Evolutionary conservation across 2,329 filamentous ascomycete genomes (phyloP).

Genomic region (Microdochium paspali): DNA sequence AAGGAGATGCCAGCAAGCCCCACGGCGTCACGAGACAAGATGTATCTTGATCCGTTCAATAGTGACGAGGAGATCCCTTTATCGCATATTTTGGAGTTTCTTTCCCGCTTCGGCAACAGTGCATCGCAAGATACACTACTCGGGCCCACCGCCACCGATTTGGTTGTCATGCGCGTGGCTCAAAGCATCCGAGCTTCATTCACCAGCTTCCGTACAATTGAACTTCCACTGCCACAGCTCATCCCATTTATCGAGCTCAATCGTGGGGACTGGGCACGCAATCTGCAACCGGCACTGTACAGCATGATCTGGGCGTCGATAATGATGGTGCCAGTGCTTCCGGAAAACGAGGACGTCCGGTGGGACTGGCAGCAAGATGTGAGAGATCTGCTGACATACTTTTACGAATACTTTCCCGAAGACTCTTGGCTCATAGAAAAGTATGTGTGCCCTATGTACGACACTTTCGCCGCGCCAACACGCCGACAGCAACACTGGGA

Average conservation of each 20-base stretch:
- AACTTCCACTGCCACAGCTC: slow-evolving; percentile 25
- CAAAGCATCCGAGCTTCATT: slow-evolving; percentile 73
- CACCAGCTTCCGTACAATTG: slow-evolving; percentile 33
- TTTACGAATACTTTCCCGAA: slow-evolving; percentile 57
- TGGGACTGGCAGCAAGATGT: slow-evolving; percentile 52
- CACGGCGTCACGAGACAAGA: slow-evolving; percentile 36
- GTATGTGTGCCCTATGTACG: slow-evolving; percentile 56
- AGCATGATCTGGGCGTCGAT: slow-evolving; percentile 64
- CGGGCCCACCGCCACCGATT: slow-evolving; percentile 50
- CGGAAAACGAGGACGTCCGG: slow-evolving; percentile 25
- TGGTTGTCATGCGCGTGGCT: slow-evolving; percentile 66
- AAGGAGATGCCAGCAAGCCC: slow-evolving; percentile 24
- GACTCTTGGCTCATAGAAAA: slow-evolving; percentile 64
- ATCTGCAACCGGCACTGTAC: slow-evolving; percentile 54
- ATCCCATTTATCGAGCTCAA: slow-evolving; percentile 24
- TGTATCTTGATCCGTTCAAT: slow-evolving; percentile 80
- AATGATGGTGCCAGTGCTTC: slow-evolving; percentile 36
- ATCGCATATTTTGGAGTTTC: slow-evolving; percentile 45
- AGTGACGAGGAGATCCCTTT: slow-evolving; percentile 57
- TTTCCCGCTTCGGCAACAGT: slow-evolving; percentile 40
- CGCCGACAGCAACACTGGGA: slow-evolving; percentile 21
- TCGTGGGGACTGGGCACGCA: slow-evolving; percentile 44
- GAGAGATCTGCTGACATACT: slow-evolving; percentile 53
- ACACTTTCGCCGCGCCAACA: slow-evolving; percentile 24
- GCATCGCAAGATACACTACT: slow-evolving; percentile 42